These are phyloP conservation scores for Ogataea polymorpha DNA, from an alignment of 805 yeast species.

Conservation along the genomic window DNA sequence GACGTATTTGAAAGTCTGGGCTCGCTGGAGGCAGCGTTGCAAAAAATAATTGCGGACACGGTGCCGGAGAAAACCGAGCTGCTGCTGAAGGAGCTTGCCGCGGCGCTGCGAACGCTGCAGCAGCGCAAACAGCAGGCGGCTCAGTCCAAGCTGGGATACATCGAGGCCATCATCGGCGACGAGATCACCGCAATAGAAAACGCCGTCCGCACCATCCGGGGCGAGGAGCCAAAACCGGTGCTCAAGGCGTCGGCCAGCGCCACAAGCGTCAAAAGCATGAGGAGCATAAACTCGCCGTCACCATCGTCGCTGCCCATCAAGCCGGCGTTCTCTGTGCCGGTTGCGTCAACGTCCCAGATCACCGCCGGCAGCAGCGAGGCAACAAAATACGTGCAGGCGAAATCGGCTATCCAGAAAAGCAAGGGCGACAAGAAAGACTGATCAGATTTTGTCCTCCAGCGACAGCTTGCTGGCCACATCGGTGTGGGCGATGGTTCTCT, in stretches of 20 bases:
- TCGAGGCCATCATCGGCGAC: constrained; percentile 19
- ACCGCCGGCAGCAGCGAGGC: constrained; percentile 10
- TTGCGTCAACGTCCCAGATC: constrained; percentile 15
- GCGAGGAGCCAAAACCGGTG: constrained; percentile 8
- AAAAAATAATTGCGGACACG: constrained; percentile 14
- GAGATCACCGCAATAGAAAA: constrained; percentile 27
- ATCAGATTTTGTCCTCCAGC: constrained; percentile 28
- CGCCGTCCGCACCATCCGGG: constrained; percentile 22
- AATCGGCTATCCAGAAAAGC: constrained; percentile 19
- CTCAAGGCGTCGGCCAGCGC: not conserved
- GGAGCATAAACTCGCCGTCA: constrained; percentile 4
- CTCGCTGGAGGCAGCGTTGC: constrained; percentile 23
- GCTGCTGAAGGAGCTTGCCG: constrained; percentile 11
- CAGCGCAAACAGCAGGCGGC: constrained; percentile 8
- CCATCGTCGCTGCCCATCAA: constrained; percentile 20
- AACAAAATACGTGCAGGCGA: constrained; percentile 19
- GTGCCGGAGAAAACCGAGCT: constrained; percentile 15
- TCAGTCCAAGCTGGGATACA: constrained; percentile 12
- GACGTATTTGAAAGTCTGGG: constrained; percentile 27
- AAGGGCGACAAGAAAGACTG: constrained; percentile 32
- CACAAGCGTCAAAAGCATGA: constrained; percentile 1
- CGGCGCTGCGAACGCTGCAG: not conserved
- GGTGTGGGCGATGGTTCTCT: constrained; percentile 53
- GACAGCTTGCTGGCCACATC: constrained; percentile 32
- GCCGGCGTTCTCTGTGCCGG: constrained; percentile 20